Evolutionary conservation across 78 protist species (phyloP).

Genomic region (Protostelium mycophagum): DNA sequence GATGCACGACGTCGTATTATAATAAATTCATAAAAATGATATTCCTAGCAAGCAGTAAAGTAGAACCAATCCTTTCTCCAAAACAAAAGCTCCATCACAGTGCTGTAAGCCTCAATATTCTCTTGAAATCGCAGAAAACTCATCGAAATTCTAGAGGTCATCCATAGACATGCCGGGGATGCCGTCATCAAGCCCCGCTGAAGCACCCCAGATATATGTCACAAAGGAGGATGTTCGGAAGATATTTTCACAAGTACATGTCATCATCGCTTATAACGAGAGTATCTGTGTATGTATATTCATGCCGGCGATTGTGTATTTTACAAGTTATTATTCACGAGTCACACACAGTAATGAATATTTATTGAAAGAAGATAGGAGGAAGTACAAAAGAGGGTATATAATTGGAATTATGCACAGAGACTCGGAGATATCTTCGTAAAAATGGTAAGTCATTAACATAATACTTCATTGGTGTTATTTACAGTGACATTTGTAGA

Average conservation of each 20-base stretch:
- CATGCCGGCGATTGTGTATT: too few relatives aligned
- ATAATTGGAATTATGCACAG: constrained; percentile 21
- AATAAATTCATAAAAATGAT: too few relatives aligned
- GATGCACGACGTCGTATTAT: neutral
- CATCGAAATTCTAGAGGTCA: neutral
- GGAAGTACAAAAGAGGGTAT: constrained; percentile 8
- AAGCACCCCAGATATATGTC: neutral
- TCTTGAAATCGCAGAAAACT: neutral
- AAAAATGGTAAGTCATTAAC: neutral
- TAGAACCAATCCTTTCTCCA: neutral
- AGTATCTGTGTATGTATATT: neutral
- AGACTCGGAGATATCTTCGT: constrained; percentile 19
- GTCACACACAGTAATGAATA: neutral
- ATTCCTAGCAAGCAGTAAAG: neutral
- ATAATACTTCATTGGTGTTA: neutral
- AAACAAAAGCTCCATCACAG: neutral
- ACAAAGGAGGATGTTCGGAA: neutral
- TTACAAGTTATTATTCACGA: too few relatives aligned
- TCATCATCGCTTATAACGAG: neutral
- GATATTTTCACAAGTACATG: neutral
- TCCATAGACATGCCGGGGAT: neutral
- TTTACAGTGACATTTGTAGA: neutral
- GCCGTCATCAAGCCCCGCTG: neutral
- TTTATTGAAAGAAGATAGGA: neutral
- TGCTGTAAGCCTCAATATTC: neutral